Percentiles rank a stretch among this genome's conserved stretches.
These are phyloP conservation scores for Monosporascus sp. DNA, from an alignment of 2,329 filamentous ascomycete genomes.

Conservation along the genomic window DNA sequence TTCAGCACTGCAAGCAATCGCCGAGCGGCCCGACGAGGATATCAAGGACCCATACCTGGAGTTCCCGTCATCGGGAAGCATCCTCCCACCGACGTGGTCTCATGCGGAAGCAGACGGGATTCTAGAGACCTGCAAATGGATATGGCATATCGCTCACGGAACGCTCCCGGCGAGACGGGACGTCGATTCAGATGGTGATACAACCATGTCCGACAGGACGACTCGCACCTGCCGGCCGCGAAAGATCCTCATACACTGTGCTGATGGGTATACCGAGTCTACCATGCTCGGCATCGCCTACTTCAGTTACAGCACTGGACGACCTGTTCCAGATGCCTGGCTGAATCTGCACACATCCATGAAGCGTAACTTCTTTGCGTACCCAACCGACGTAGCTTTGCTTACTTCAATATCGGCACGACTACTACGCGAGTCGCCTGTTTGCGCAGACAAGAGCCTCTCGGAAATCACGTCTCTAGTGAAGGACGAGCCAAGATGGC, in stretches of 20 bases:
- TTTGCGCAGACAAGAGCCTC: slow-evolving; percentile 41
- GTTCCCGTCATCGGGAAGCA: slow-evolving; percentile 92
- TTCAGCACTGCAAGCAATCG: slow-evolving; percentile 57
- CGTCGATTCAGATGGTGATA: slow-evolving; percentile 35
- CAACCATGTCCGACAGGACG: slow-evolving; percentile 33
- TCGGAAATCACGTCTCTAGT: slow-evolving; percentile 48
- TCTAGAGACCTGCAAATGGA: slow-evolving; percentile 83
- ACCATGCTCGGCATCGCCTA: slow-evolving; percentile 87
- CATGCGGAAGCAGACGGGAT: slow-evolving; percentile 79
- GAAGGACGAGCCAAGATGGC: slow-evolving; percentile 68
- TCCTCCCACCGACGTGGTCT: slow-evolving; percentile 78
- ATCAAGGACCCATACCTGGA: slow-evolving; percentile 50
- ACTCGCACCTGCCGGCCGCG: slow-evolving; percentile 39
- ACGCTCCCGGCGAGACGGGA: slow-evolving; percentile 33
- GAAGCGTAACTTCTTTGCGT: slow-evolving; percentile 91
- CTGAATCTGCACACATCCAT: slow-evolving; percentile 74
- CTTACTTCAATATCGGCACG: slow-evolving; percentile 72
- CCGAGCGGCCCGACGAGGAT: slow-evolving; percentile 47
- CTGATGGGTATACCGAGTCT: slow-evolving; percentile 93
- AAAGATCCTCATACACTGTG: slow-evolving; percentile 85
- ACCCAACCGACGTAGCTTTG: slow-evolving; percentile 81
- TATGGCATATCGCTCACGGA: slow-evolving; percentile 76
- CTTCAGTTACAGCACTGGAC: slow-evolving; percentile 83
- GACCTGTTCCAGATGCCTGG: slow-evolving; percentile 80
- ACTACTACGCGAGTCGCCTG: slow-evolving; percentile 67